Percentiles rank a stretch among this genome's conserved stretches.
These are phyloP conservation scores for Phanerochaete sordida DNA, from an alignment of 768 basidiomycete genomes.

Conservation along the genomic window DNA sequence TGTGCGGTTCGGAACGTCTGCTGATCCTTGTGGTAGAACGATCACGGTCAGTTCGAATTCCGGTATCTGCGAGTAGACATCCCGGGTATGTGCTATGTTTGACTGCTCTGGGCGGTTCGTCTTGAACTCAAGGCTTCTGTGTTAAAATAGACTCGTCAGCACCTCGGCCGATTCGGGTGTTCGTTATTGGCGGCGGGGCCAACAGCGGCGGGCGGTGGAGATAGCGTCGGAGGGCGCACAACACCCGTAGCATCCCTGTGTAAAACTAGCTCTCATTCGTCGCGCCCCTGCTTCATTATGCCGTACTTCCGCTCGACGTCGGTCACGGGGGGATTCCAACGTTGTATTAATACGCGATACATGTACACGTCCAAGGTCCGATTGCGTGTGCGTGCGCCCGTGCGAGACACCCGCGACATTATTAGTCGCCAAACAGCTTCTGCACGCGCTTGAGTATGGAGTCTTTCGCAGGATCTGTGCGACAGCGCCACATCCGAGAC, in stretches of 20 bases:
- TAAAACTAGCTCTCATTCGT: background rate
- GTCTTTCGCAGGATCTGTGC: constrained; percentile 88
- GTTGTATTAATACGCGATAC: constrained; percentile 12
- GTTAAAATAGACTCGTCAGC: constrained; percentile 8
- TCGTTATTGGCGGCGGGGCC: constrained; percentile 5
- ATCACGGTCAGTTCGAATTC: constrained; percentile 74
- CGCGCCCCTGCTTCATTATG: background rate
- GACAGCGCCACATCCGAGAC: background rate
- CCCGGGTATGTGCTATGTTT: constrained; percentile 52
- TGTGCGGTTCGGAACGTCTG: background rate
- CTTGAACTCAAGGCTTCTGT: background rate
- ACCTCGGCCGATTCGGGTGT: constrained; percentile 11
- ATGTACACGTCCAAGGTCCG: constrained; percentile 4
- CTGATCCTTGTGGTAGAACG: constrained; percentile 44
- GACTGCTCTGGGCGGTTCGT: background rate
- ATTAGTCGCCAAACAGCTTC: constrained; percentile 90
- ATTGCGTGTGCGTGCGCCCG: background rate
- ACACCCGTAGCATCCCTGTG: background rate
- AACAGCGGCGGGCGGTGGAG: constrained; percentile 10
- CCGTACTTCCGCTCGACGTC: background rate
- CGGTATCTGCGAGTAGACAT: constrained; percentile 77
- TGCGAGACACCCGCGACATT: background rate
- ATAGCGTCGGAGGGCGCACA: background rate
- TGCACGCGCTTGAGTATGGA: constrained; percentile 95
- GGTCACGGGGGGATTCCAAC: background rate